Percentiles rank a stretch among this genome's conserved stretches.
Conservation (phyloP, 2,329 filamentous ascomycete genomes). For the Cladosporium sphaerospermum region DNA sequence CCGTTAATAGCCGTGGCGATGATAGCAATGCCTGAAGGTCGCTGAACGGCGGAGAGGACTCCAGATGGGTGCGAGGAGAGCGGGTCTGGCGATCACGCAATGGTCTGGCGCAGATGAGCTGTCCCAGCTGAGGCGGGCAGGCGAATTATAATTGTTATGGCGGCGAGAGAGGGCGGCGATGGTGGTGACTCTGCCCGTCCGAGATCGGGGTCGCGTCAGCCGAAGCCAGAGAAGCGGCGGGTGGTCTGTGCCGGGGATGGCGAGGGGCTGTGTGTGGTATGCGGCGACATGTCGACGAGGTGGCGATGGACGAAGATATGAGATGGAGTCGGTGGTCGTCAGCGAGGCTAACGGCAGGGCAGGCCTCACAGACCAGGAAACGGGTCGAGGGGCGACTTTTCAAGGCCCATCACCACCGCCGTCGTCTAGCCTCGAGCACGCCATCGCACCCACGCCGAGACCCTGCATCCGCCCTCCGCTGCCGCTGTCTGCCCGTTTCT, state of each 20-base stretch:
- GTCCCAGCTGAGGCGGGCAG: too few species aligned
- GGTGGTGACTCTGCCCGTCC: neutral
- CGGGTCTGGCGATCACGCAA: too few species aligned
- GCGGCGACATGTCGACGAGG: neutral
- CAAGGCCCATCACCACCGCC: neutral
- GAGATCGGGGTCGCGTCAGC: conserved; percentile 6
- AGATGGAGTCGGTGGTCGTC: too few species aligned
- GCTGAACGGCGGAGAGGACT: too few species aligned
- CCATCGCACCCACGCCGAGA: neutral
- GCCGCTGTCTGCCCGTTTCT: too few species aligned
- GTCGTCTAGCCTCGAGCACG: conserved; percentile 1
- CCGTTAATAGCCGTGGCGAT: conserved; percentile 6
- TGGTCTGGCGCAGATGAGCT: too few species aligned
- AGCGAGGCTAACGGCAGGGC: neutral
- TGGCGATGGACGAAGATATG: too few species aligned
- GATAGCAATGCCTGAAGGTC: neutral
- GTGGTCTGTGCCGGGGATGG: too few species aligned
- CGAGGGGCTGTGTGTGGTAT: too few species aligned
- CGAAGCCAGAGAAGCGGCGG: neutral
- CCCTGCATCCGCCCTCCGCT: neutral
- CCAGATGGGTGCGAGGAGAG: too few species aligned
- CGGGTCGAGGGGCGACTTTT: neutral
- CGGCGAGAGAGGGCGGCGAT: too few species aligned
- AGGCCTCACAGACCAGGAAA: conserved; percentile 1
- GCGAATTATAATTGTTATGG: too few species aligned